phyloP scores from a whole-genome alignment of 176 grass and related monocot species.

The Triticum turgidum region DNA sequence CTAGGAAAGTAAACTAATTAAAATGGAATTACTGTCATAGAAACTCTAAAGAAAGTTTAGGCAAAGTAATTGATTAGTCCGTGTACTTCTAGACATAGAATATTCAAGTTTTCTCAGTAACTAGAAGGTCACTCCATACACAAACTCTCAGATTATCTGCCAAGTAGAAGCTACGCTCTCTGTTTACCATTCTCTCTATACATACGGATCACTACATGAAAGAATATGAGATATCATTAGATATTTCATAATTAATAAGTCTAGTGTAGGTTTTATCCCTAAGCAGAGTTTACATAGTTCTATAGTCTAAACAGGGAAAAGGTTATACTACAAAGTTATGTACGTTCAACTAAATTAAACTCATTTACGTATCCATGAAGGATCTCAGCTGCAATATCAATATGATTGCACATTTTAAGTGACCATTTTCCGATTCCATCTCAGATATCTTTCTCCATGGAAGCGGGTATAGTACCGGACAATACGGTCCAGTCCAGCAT shows the following conservation, averaged over 20 bases:
- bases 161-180: background rate
- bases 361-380: slow-evolving; percentile 24
- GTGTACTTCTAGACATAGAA: background rate
- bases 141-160: background rate
- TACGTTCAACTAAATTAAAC: slow-evolving; percentile 30
- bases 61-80: background rate
- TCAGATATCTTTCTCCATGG: slow-evolving; percentile 87
- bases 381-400: slow-evolving; percentile 32
- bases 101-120: background rate
- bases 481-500: slow-evolving; percentile 38
- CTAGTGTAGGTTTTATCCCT: background rate
- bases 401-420: slow-evolving; percentile 51
- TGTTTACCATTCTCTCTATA: background rate
- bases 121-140: background rate
- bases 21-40: background rate
- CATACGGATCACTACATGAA: background rate
- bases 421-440: slow-evolving; percentile 54
- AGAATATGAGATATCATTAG: background rate
- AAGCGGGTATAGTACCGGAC: slow-evolving; percentile 64
- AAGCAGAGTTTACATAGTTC: background rate
- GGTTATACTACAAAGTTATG: background rate
- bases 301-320: slow-evolving; percentile 1
- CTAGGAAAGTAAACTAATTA: background rate
- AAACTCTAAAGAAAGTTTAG: background rate
- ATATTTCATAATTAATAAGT: background rate